Conservation (phyloP, 352 stramenopile species). For the Saprolegnia parasitica region DNA sequence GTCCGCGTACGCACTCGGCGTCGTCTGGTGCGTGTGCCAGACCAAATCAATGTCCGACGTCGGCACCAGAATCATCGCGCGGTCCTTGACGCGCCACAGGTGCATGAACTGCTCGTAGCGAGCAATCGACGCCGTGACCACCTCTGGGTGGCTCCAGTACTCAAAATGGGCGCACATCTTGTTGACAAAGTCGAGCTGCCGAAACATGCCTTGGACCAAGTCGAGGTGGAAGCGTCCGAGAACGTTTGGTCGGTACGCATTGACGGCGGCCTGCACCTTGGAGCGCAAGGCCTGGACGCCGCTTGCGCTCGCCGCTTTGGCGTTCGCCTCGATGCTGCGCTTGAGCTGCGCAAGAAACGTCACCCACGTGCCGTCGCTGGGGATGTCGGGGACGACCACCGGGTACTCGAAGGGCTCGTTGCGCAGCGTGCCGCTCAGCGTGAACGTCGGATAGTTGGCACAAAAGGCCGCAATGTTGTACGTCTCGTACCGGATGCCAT, state of each 20-base stretch:
- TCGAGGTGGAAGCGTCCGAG: neutral
- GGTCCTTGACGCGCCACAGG: neutral
- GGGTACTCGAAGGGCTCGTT: no score
- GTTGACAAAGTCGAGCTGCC: conserved; percentile 23
- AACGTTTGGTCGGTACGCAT: neutral
- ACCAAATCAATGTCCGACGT: conserved; percentile 27
- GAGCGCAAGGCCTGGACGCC: neutral
- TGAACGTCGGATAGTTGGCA: neutral
- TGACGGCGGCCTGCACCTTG: neutral
- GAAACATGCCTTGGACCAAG: conserved; percentile 24
- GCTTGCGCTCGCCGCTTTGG: no score
- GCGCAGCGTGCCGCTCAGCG: neutral
- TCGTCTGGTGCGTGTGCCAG: conserved; percentile 22
- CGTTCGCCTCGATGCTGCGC: no score
- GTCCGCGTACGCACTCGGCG: neutral
- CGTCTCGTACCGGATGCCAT: neutral
- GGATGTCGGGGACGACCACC: no score
- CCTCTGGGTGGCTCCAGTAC: conserved; percentile 17
- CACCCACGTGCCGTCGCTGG: no score
- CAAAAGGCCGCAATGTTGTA: conserved; percentile 12
- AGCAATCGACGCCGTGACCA: conserved; percentile 7
- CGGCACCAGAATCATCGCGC: conserved; percentile 10
- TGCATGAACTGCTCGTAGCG: conserved; percentile 29
- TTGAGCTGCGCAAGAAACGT: no score
- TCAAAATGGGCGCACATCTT: conserved; percentile 19